Percentiles rank a stretch among this genome's conserved stretches.
These are phyloP conservation scores for Ustilago loliicola DNA, from an alignment of 1,284 basidiomycete species.

Conservation along the genomic window DNA sequence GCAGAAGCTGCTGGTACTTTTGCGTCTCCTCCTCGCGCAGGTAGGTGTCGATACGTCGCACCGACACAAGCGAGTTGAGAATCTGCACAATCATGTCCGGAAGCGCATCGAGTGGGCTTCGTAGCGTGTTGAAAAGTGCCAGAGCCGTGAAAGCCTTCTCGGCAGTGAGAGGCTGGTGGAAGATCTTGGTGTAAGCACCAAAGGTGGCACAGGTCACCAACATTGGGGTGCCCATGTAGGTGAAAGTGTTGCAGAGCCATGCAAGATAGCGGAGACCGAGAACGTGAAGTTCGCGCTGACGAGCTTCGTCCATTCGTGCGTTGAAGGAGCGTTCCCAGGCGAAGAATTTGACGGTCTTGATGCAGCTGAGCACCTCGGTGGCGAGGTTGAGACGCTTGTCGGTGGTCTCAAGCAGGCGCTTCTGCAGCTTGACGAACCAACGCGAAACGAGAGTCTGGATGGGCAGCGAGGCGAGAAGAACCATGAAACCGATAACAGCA, in stretches of 20 bases:
- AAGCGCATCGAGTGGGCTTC: constrained; percentile 63
- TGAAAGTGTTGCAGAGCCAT: constrained; percentile 70
- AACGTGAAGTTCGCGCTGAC: constrained; percentile 72
- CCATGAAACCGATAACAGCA: constrained; percentile 70
- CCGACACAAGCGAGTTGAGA: constrained; percentile 69
- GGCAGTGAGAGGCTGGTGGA: constrained; percentile 73
- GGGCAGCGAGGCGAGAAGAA: constrained; percentile 65
- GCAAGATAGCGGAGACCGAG: constrained; percentile 72
- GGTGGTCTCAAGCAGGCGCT: constrained; percentile 73
- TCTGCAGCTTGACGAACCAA: constrained; percentile 73
- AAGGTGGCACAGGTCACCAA: constrained; percentile 79
- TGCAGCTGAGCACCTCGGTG: constrained; percentile 74
- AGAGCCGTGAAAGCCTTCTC: constrained; percentile 74
- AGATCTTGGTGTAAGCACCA: constrained; percentile 75
- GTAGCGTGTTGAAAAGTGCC: constrained; percentile 73
- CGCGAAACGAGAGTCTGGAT: constrained; percentile 70
- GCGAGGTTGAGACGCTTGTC: constrained; percentile 74
- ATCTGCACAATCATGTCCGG: constrained; percentile 72
- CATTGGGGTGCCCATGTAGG: constrained; percentile 75
- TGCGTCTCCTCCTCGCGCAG: constrained; percentile 74
- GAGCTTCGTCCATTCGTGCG: constrained; percentile 72
- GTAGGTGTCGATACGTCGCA: constrained; percentile 72
- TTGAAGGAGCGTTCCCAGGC: constrained; percentile 72
- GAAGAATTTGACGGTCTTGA: constrained; percentile 78
- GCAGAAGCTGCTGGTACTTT: constrained; percentile 74